These are phyloP conservation scores for Fusarium aywerte DNA, from an alignment of 2,329 filamentous ascomycete genomes.

Conservation along the genomic window DNA sequence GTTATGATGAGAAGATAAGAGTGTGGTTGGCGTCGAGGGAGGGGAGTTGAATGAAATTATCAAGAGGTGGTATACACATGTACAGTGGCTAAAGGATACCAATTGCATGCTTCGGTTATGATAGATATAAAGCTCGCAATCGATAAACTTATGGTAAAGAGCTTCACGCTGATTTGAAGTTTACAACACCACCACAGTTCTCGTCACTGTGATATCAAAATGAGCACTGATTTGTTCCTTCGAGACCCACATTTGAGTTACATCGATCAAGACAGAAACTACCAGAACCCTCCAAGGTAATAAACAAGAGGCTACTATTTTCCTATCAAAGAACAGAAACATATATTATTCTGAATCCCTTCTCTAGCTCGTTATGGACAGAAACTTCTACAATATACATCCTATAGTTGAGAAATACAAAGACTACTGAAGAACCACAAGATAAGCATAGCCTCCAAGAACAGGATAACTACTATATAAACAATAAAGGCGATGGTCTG, in stretches of 20 bases:
- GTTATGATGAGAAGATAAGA: slow-evolving; percentile 52
- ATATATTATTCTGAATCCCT: not conserved
- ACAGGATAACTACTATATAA: slow-evolving; percentile 8
- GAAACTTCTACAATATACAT: slow-evolving; percentile 20
- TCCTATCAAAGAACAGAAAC: not conserved
- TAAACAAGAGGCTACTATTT: not conserved
- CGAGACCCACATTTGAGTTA: slow-evolving; percentile 7
- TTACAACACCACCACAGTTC: not conserved
- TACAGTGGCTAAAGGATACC: slow-evolving; percentile 33
- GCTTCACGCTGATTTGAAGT: not conserved
- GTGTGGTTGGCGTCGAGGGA: not conserved
- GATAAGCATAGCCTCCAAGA: not conserved
- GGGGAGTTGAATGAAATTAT: slow-evolving; percentile 32
- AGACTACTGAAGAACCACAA: not conserved
- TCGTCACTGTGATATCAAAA: not conserved
- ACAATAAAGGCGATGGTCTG: not conserved
- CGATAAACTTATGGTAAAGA: not conserved
- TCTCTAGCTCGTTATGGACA: not conserved
- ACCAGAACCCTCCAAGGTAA: slow-evolving; percentile 8
- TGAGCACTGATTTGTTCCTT: not conserved
- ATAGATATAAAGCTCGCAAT: slow-evolving; percentile 6
- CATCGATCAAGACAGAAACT: slow-evolving; percentile 14
- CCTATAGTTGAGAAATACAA: not conserved
- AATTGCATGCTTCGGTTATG: slow-evolving; percentile 18
- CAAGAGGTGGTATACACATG: slow-evolving; percentile 4